These are phyloP conservation scores for Alternaria sp. DNA, from an alignment of 2,329 filamentous ascomycete species.

Conservation along the genomic window DNA sequence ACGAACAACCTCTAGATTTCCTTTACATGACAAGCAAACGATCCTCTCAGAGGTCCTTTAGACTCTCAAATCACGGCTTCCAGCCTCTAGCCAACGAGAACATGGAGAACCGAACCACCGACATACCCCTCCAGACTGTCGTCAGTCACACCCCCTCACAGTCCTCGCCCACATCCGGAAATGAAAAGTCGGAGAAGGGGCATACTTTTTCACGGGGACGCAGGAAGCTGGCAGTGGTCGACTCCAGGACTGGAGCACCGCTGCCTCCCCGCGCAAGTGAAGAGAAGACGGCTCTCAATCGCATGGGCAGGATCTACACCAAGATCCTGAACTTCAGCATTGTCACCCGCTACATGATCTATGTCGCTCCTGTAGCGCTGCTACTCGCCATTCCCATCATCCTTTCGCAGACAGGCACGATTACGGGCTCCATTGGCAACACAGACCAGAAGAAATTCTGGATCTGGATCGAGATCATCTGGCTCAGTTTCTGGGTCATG, in stretches of 20 bases:
- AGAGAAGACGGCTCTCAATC: constrained; percentile 63
- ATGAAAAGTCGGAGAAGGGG: constrained; percentile 50
- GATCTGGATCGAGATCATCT: constrained; percentile 70
- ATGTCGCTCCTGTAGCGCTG: constrained; percentile 65
- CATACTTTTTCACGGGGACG: constrained; percentile 50
- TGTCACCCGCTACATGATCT: constrained; percentile 69
- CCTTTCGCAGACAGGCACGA: constrained; percentile 61
- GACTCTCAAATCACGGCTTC: constrained; percentile 48
- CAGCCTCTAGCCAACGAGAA: constrained; percentile 46
- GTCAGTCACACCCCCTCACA: constrained; percentile 57
- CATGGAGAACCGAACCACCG: constrained; percentile 61
- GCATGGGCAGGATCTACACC: constrained; percentile 67
- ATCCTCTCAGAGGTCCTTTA: constrained; percentile 46
- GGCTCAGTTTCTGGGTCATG: constrained; percentile 69
- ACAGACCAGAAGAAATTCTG: constrained; percentile 69
- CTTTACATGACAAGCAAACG: constrained; percentile 32
- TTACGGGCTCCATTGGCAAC: constrained; percentile 58
- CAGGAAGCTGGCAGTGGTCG: constrained; percentile 37
- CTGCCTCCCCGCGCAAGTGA: constrained; percentile 51
- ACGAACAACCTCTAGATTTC: constrained; percentile 15
- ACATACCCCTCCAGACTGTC: constrained; percentile 68
- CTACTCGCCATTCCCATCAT: constrained; percentile 71
- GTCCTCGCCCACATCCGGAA: constrained; percentile 29
- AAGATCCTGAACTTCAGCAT: constrained; percentile 70
- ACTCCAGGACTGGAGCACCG: constrained; percentile 43